A percentile compares a stretch with the other conserved stretches of the same genome.
Evolutionary conservation across 2,329 filamentous ascomycete genomes (phyloP).

Genomic region (Arthrinium phaeospermum): DNA sequence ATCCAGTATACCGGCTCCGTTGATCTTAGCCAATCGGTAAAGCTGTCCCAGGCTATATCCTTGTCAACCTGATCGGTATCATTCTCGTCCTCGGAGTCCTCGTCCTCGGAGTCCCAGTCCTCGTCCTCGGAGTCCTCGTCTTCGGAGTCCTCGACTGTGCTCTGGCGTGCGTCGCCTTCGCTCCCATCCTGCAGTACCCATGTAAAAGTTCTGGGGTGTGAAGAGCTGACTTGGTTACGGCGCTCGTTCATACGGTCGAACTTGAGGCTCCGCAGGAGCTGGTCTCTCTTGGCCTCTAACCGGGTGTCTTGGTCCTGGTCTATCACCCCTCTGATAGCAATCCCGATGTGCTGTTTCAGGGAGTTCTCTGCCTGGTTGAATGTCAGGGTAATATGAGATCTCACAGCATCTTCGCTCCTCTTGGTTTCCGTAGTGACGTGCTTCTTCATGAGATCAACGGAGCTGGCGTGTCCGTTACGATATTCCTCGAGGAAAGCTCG

Average conservation of each 20-base stretch:
- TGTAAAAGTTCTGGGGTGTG: constrained; percentile 22
- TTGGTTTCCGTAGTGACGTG: neutral
- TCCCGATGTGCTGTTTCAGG: neutral
- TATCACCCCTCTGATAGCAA: neutral
- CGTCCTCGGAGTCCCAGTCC: too few relatives aligned
- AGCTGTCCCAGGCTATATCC: constrained; percentile 20
- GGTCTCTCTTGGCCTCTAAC: constrained; percentile 16
- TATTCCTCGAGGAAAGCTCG: neutral
- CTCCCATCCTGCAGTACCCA: constrained; percentile 21
- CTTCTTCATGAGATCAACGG: neutral
- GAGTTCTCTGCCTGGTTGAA: neutral
- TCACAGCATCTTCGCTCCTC: neutral
- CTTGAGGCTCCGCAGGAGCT: constrained; percentile 25
- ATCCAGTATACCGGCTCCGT: constrained; percentile 27
- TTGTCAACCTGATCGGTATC: neutral
- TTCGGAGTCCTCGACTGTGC: too few relatives aligned
- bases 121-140: too few relatives aligned
- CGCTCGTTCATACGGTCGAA: constrained; percentile 27
- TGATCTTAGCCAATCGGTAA: constrained; percentile 27
- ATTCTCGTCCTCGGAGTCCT: neutral
- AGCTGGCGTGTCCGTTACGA: neutral
- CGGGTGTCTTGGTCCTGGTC: constrained; percentile 10
- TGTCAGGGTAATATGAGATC: neutral
- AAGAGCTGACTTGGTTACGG: constrained; percentile 22
- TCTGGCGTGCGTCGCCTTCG: neutral